Conservation (phyloP, 352 stramenopile genomes). For the Phytophthora cryptogea region DNA sequence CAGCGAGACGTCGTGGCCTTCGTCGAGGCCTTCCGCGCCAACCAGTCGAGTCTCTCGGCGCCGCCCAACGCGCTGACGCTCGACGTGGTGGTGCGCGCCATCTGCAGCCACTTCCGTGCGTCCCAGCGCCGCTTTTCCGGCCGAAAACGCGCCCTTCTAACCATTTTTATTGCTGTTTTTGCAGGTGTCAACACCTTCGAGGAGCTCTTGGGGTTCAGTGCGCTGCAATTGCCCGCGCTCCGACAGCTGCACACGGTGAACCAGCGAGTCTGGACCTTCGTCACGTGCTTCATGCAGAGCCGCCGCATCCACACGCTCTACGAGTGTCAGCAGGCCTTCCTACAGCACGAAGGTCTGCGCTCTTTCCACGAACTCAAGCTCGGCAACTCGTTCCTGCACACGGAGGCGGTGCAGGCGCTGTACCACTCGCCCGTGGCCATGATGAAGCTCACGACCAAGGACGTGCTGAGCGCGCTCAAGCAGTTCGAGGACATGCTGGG, state of each 20-base stretch:
- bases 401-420: conserved; percentile 77
- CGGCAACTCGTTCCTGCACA: conserved; percentile 81
- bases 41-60: conserved; percentile 48
- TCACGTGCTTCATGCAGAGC: conserved; percentile 77
- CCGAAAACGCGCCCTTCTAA: not conserved
- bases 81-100: conserved; percentile 46
- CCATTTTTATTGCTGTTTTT: not conserved
- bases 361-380: conserved; percentile 73
- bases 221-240: conserved; percentile 53
- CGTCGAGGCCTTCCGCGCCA: conserved; percentile 54
- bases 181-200: conserved; percentile 57
- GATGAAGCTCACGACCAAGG: conserved; percentile 61
- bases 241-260: conserved; percentile 66
- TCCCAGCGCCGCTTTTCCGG: not conserved
- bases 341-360: conserved; percentile 66
- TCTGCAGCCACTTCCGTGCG: conserved; percentile 72
- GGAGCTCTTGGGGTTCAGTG: conserved; percentile 48
- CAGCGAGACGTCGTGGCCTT: conserved; percentile 67
- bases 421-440: conserved; percentile 55
- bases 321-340: conserved; percentile 72
- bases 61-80: conserved; percentile 66
- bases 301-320: conserved; percentile 75
- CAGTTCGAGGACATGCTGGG: conserved; percentile 70
- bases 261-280: conserved; percentile 81
- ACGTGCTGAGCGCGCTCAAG: conserved; percentile 66